A percentile compares a stretch with the other conserved stretches of the same genome.
Conservation (phyloP, 176 grass and related monocot genomes). For the Raddia distichophylla region DNA sequence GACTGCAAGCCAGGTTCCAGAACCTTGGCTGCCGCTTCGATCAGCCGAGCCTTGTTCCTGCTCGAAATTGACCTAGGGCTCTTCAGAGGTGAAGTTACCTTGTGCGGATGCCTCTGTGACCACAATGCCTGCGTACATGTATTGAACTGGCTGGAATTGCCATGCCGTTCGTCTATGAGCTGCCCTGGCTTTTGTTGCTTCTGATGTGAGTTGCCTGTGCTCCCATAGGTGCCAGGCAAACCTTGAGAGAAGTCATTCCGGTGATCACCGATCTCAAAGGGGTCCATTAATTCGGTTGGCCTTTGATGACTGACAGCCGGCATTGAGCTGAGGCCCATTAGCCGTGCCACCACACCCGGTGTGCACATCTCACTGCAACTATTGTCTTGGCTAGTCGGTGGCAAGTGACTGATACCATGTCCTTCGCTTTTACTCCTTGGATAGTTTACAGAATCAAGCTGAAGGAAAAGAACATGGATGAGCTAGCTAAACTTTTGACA, state of each 20-base stretch:
- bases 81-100: conserved; percentile 50
- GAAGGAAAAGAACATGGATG: conserved; percentile 21
- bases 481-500: not conserved
- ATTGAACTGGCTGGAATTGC: conserved; percentile 5
- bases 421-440: conserved; percentile 38
- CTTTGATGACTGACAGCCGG: conserved; percentile 39
- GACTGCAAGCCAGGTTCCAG: conserved; percentile 70
- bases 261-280: conserved; percentile 13
- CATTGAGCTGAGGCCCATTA: conserved; percentile 86
- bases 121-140: conserved; percentile 29
- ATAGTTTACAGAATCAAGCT: conserved; percentile 50
- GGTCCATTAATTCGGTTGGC: conserved; percentile 19
- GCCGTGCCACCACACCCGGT: conserved; percentile 64
- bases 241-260: conserved; percentile 26
- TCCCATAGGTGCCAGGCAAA: conserved; percentile 10
- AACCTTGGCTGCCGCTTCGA: conserved; percentile 67
- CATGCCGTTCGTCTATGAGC: not conserved
- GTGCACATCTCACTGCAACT: conserved; percentile 34
- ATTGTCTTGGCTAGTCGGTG: conserved; percentile 27
- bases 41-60: conserved; percentile 62
- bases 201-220: conserved; percentile 46
- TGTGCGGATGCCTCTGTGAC: conserved; percentile 42
- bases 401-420: not conserved
- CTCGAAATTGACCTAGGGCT: conserved; percentile 64
- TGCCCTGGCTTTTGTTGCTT: conserved; percentile 52